phyloP scores from a whole-genome alignment of 306 rosid species.

The Datisca glomerata region DNA sequence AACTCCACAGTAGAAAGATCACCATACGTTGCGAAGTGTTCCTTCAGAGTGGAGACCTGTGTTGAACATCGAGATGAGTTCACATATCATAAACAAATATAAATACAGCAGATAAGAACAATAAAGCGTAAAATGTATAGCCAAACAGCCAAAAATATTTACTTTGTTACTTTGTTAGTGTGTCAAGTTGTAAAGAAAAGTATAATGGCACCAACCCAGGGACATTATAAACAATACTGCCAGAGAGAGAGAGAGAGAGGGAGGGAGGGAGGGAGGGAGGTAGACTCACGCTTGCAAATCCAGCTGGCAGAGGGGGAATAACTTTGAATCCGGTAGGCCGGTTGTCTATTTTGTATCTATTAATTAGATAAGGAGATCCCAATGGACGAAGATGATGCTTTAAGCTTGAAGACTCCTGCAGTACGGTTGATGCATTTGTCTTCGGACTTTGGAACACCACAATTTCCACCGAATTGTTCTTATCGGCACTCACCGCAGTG shows the following conservation, averaged over 20 bases:
- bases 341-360: slow-evolving; percentile 73
- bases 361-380: slow-evolving; percentile 22
- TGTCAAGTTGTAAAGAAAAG: too few relatives aligned
- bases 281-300: slow-evolving; percentile 61
- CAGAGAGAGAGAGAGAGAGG: too few relatives aligned
- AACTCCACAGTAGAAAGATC: slow-evolving; percentile 56
- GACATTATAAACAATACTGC: slow-evolving; percentile 8
- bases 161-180: too few relatives aligned
- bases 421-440: slow-evolving; percentile 25
- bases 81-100: too few relatives aligned
- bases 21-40: slow-evolving; percentile 59
- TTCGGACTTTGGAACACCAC: slow-evolving; percentile 44
- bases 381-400: slow-evolving; percentile 43
- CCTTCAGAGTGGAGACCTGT: slow-evolving; percentile 57
- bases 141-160: too few relatives aligned
- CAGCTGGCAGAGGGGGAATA: slow-evolving; percentile 63
- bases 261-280: background rate
- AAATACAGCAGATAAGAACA: too few relatives aligned
- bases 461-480: too few relatives aligned
- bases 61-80: too few relatives aligned
- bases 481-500: slow-evolving; percentile 22
- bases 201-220: too few relatives aligned
- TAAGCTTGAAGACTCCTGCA: slow-evolving; percentile 39
- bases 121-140: too few relatives aligned
- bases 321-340: slow-evolving; percentile 69